Conservation (phyloP, 257 asterid genomes). For the Ophiorrhiza pumila region DNA sequence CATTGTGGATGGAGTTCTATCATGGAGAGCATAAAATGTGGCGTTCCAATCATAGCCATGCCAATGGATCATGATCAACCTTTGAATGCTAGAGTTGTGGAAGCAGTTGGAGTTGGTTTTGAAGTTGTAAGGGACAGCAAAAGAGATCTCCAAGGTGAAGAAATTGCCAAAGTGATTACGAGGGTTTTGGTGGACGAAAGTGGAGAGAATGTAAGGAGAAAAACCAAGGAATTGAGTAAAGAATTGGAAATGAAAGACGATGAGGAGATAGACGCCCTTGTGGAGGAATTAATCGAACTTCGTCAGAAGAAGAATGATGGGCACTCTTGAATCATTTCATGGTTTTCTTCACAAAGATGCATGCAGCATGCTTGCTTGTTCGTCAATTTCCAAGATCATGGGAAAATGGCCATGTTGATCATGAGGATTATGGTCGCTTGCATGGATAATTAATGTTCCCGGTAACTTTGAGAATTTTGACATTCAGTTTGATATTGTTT, state of each 20-base stretch:
- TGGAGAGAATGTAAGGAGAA: slow-evolving; percentile 24
- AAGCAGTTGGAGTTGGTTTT: slow-evolving; percentile 22
- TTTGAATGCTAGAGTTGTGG: slow-evolving; percentile 25
- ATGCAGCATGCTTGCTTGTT: not conserved
- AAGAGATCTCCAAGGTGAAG: slow-evolving; percentile 19
- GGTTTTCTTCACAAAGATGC: not conserved
- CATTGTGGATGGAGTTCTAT: slow-evolving; percentile 33
- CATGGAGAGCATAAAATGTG: slow-evolving; percentile 23
- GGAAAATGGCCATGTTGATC: no score
- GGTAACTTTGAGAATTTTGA: no score
- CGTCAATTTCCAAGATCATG: no score
- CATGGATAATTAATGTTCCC: no score
- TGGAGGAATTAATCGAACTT: slow-evolving; percentile 13
- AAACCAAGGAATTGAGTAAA: slow-evolving; percentile 16
- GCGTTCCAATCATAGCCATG: slow-evolving; percentile 28
- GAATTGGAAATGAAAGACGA: slow-evolving; percentile 17
- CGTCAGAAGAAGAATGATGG: not conserved
- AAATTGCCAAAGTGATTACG: slow-evolving; percentile 14
- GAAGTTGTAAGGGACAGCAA: slow-evolving; percentile 23
- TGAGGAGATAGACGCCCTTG: slow-evolving; percentile 20
- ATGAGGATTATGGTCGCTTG: no score
- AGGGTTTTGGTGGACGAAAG: slow-evolving; percentile 26
- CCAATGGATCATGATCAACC: slow-evolving; percentile 35
- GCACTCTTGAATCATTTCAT: not conserved
- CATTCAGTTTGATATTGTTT: no score